Conservation (phyloP, 2,329 filamentous ascomycete genomes). For the Boeremia exigua region DNA sequence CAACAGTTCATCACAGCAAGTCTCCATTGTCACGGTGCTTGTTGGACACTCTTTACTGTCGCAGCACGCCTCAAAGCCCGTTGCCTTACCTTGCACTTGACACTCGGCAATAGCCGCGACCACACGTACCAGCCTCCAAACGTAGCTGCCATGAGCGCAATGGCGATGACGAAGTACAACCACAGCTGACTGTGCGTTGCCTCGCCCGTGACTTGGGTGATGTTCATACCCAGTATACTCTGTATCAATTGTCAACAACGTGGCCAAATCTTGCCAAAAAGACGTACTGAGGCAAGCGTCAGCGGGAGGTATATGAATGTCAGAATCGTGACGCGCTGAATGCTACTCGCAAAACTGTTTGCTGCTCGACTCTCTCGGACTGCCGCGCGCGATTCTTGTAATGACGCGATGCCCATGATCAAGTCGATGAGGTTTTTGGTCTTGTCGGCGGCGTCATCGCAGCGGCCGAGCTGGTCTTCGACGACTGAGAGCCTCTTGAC, state of each 20-base stretch:
- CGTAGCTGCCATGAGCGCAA: constrained; percentile 17
- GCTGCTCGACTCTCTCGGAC: constrained; percentile 22
- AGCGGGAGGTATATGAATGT: constrained; percentile 24
- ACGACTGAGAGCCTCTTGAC: constrained; percentile 13
- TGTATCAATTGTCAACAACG: not conserved
- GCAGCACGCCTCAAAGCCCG: not conserved
- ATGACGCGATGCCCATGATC: constrained; percentile 20
- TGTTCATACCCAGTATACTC: constrained; percentile 25
- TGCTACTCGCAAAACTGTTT: constrained; percentile 17
- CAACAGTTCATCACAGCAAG: no score
- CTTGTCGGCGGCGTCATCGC: constrained; percentile 16
- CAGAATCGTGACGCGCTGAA: constrained; percentile 18
- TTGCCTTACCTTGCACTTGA: not conserved
- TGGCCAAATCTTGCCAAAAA: not conserved
- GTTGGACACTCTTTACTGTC: not conserved
- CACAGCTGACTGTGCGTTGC: constrained; percentile 12
- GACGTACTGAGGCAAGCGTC: constrained; percentile 20
- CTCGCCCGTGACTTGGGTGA: constrained; percentile 19
- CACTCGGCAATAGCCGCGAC: constrained; percentile 1
- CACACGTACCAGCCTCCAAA: constrained; percentile 21
- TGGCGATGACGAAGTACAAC: constrained; percentile 15
- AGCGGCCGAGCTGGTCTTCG: constrained; percentile 18
- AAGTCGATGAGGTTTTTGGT: constrained; percentile 22
- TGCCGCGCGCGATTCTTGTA: constrained; percentile 21
- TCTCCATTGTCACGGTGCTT: not conserved